phyloP scores from a whole-genome alignment of 164 flowering plant genomes.

The Vitis amurensis region DNA sequence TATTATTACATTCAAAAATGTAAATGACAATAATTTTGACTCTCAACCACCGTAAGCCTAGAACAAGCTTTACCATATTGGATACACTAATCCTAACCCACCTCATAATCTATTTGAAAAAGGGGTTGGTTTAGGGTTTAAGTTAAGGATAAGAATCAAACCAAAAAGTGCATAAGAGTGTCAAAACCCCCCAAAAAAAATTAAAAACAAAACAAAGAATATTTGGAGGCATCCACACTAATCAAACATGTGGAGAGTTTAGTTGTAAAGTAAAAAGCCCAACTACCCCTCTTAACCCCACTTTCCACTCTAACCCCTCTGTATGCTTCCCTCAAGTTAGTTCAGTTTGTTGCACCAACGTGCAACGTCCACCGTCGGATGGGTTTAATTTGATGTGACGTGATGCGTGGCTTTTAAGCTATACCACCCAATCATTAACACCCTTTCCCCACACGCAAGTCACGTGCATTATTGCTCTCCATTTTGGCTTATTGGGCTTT shows the following conservation, averaged over 20 bases:
- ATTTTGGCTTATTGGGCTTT: neutral
- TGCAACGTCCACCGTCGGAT: neutral
- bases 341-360: slow-evolving; percentile 6
- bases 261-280: neutral
- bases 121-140: neutral
- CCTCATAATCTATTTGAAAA: too few species aligned
- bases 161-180: neutral
- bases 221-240: neutral
- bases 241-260: slow-evolving; percentile 1
- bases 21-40: too few species aligned
- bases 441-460: slow-evolving; percentile 12
- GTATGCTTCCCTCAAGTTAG: neutral
- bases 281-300: neutral
- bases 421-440: slow-evolving; percentile 2
- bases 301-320: neutral
- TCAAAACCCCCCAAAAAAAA: neutral
- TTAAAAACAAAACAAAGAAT: neutral
- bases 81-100: too few species aligned
- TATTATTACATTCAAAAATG: too few species aligned
- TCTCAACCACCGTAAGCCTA: too few species aligned
- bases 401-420: slow-evolving; percentile 23
- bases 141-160: slow-evolving; percentile 5
- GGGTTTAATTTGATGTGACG: neutral
- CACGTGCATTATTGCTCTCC: slow-evolving; percentile 7
- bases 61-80: too few species aligned